phyloP scores from a whole-genome alignment of 805 yeast species.

The Maudiozyma barnettii region DNA sequence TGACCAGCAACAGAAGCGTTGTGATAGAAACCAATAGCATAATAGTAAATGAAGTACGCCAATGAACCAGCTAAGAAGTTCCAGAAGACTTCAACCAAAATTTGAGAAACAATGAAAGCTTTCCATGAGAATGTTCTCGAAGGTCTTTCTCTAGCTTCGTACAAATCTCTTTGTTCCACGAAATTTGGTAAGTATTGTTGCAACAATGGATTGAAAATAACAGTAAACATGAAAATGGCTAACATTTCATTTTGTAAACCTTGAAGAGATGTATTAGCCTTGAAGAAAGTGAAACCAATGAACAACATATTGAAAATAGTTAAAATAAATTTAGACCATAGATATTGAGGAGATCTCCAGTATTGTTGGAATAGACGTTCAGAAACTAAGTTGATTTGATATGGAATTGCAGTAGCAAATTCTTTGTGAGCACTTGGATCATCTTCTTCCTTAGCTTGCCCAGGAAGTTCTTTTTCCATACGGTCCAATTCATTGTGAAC shows the following conservation, averaged over 20 bases:
- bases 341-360: constrained; percentile 57
- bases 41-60: constrained; percentile 54
- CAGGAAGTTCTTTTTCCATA: constrained; percentile 53
- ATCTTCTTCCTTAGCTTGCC: constrained; percentile 16
- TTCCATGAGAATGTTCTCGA: constrained; percentile 62
- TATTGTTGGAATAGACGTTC: constrained; percentile 52
- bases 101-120: constrained; percentile 51
- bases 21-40: constrained; percentile 56
- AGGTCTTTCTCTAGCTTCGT: constrained; percentile 67
- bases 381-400: constrained; percentile 40
- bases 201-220: constrained; percentile 45
- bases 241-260: constrained; percentile 80
- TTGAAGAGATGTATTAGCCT: constrained; percentile 52
- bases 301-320: constrained; percentile 49
- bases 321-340: constrained; percentile 50
- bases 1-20: constrained; percentile 48
- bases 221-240: constrained; percentile 58
- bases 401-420: constrained; percentile 36
- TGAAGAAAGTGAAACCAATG: constrained; percentile 68
- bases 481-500: constrained; percentile 49
- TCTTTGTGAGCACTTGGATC: constrained; percentile 28
- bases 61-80: constrained; percentile 53
- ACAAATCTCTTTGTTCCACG: constrained; percentile 52
- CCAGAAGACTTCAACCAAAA: constrained; percentile 60
- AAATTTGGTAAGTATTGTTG: constrained; percentile 58